phyloP scores from a whole-genome alignment of 2,329 filamentous ascomycete species.

The Akanthomyces uredinophilus region DNA sequence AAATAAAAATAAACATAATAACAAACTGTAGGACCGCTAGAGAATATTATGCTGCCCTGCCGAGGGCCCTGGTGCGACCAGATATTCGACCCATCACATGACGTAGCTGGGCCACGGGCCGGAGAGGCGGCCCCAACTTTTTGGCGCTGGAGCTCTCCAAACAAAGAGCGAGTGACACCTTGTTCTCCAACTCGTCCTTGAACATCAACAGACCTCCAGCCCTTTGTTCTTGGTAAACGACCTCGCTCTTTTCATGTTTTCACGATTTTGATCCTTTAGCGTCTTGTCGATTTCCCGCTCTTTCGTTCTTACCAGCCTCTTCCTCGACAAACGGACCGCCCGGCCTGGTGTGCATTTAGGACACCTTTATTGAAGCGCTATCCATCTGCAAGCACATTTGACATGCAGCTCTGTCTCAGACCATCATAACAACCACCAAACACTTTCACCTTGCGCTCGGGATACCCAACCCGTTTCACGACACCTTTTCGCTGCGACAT shows the following conservation, averaged over 20 bases:
- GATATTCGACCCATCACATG: slow-evolving; percentile 18
- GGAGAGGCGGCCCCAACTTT: slow-evolving; percentile 11
- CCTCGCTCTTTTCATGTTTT: neutral
- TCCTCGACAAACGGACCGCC: neutral
- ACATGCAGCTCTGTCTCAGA: slow-evolving; percentile 9
- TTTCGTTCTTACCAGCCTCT: neutral
- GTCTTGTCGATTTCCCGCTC: neutral
- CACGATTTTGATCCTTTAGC: neutral
- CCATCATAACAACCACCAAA: neutral
- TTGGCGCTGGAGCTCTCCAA: slow-evolving; percentile 13
- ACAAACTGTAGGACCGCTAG: neutral
- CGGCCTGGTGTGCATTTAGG: slow-evolving; percentile 1
- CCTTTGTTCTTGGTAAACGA: neutral
- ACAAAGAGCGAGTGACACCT: neutral
- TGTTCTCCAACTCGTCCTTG: neutral
- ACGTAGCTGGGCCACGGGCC: slow-evolving; percentile 17
- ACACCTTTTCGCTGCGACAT: neutral
- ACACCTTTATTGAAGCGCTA: slow-evolving; percentile 5
- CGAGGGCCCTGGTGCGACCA: neutral
- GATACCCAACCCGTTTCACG: neutral
- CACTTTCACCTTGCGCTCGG: no score
- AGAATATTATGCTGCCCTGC: neutral
- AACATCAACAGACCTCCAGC: neutral
- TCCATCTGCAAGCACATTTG: neutral
- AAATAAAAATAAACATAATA: no score